Base-by-base conservation (phyloP, 2,329 filamentous ascomycete genomes). In the Coniochaeta hoffmannii region DNA sequence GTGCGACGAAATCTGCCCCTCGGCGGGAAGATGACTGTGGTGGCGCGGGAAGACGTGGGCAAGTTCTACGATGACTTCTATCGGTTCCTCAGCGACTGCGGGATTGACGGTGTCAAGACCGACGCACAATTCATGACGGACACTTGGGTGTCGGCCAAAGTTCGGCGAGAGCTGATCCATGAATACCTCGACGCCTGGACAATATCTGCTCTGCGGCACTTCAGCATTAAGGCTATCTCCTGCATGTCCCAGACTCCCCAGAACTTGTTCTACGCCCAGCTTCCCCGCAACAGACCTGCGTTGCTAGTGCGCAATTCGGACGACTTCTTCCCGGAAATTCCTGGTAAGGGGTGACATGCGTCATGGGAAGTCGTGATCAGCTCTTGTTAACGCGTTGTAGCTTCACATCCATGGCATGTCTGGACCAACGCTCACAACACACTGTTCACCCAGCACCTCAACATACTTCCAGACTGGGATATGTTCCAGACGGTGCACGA, bases 181-280 rank as follows among this genome's bases (percentile, higher is more conserved):
- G 75, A 85, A 2, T 97, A 96, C 63, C 86, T 94, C 59, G 89
- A 96, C 66, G 88, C 89, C 8, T 97, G 92, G 92, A 85, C 82
- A 1, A 81, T 91, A 54, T 83, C 89, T 1, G 84, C 86, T 9
- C 78, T 96, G 9, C 86, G 86, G 11, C 81, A 95, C 66, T 94
- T 99, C 65, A 82, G 83, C 62, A 83, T 80, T 51, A 87, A 85
- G 62, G 83, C 86, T 5, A 95, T 97, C 53, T 93, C 89, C 3
- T 97, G 94, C 83, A 97, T 97, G 92, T 94, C 91, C 0, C 89
- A 94, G 69, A 81, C 87, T 2, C 94, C 94, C 0, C 87, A 92
- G 56, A 86, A 93, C 17, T 76, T 97, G 10, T 97, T 96, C 71
- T 85, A 91, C 66, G 87, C 87, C 1, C 89, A 95, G 62, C 75